phyloP scores from a whole-genome alignment of 2,329 filamentous ascomycete genomes.

The Orbilia ellipsospora region DNA sequence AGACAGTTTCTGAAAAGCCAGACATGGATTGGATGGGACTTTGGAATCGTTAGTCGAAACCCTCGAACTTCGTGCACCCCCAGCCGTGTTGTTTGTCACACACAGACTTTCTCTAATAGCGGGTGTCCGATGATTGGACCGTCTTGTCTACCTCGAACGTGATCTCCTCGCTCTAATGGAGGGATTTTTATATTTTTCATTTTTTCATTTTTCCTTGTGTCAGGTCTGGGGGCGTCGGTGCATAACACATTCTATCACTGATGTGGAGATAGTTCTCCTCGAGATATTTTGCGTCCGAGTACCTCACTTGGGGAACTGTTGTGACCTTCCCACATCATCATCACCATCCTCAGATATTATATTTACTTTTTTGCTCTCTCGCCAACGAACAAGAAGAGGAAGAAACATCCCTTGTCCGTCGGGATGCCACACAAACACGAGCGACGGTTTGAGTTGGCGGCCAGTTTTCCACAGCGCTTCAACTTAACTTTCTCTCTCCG shows the following conservation, averaged over 20 bases:
- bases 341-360: too few relatives aligned
- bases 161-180: conserved; percentile 52
- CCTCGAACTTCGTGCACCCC: conserved; percentile 18
- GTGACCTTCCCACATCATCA: conserved; percentile 42
- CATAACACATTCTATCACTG: conserved; percentile 23
- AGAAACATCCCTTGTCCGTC: conserved; percentile 54
- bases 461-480: conserved; percentile 23
- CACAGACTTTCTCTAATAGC: conserved; percentile 41
- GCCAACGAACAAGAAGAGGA: conserved; percentile 25
- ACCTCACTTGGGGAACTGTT: conserved; percentile 48
- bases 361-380: conserved; percentile 1
- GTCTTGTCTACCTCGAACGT: conserved; percentile 46
- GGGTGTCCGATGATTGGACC: conserved; percentile 39
- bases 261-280: conserved; percentile 33
- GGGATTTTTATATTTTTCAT: conserved; percentile 29
- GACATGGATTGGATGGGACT: conserved; percentile 11
- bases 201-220: conserved; percentile 11
- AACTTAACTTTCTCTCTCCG: conserved; percentile 11
- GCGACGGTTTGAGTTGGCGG: conserved; percentile 13
- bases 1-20: conserved; percentile 11
- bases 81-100: conserved; percentile 54
- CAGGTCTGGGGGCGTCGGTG: conserved; percentile 32
- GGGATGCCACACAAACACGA: conserved; percentile 35
- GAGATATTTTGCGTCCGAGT: conserved; percentile 47
- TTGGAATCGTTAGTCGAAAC: conserved; percentile 26